phyloP scores from a whole-genome alignment of 1,284 basidiomycete genomes.

The Bondarzewia mesenterica region DNA sequence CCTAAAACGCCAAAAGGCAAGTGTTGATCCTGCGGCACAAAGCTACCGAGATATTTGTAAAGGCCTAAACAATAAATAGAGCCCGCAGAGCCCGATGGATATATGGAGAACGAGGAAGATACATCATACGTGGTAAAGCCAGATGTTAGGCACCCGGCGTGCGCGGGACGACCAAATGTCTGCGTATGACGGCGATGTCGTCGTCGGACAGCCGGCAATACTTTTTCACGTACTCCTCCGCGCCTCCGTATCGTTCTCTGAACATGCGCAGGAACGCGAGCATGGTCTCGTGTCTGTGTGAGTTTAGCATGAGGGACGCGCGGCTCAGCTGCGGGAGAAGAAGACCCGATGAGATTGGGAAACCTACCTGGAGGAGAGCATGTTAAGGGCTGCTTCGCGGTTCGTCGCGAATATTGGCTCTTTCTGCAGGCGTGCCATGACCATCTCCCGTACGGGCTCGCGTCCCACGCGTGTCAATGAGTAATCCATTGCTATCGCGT shows the following conservation, averaged over 20 bases:
- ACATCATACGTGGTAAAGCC: too few species aligned
- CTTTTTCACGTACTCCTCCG: constrained; percentile 49
- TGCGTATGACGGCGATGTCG: constrained; percentile 51
- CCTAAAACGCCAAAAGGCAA: too few species aligned
- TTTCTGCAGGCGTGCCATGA: constrained; percentile 55
- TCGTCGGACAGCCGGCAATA: constrained; percentile 46
- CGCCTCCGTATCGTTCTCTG: constrained; percentile 57
- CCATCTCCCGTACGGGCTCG: constrained; percentile 62
- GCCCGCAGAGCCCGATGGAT: too few species aligned
- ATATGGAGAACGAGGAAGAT: too few species aligned
- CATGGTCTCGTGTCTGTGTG: constrained; percentile 61
- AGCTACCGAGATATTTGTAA: too few species aligned
- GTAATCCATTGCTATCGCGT: constrained; percentile 63
- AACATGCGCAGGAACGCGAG: constrained; percentile 52
- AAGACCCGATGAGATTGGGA: background rate
- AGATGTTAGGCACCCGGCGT: too few species aligned
- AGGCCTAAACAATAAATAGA: too few species aligned
- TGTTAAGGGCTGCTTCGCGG: constrained; percentile 63
- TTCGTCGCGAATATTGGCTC: constrained; percentile 66
- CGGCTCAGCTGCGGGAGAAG: constrained; percentile 5
- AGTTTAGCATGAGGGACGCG: background rate
- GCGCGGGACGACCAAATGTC: constrained; percentile 37
- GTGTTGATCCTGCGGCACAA: too few species aligned
- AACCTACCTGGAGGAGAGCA: constrained; percentile 66
- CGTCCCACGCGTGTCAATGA: constrained; percentile 67